Conservation (phyloP, 129 eudicot genomes). For the Deinandra increscens region DNA sequence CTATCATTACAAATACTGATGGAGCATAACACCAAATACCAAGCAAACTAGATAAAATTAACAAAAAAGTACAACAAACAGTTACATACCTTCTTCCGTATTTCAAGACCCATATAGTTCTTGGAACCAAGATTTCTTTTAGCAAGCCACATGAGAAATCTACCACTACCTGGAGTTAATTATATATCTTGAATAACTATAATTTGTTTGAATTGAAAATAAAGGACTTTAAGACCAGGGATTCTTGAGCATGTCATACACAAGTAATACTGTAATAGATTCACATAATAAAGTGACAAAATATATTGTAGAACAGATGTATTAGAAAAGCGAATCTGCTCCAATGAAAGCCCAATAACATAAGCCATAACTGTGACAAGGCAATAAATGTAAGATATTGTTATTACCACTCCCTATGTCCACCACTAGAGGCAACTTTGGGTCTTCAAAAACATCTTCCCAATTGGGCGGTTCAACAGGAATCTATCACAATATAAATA, state of each 20-base stretch:
- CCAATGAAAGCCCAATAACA: neutral
- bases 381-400: constrained; percentile 9
- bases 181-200: constrained; percentile 2
- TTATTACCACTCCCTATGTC: constrained; percentile 86
- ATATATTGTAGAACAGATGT: neutral
- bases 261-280: neutral
- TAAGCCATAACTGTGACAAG: neutral
- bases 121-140: constrained; percentile 58
- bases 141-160: constrained; percentile 97
- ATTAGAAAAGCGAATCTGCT: neutral
- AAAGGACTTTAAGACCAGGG: neutral
- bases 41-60: constrained; percentile 1
- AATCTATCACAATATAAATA: constrained; percentile 41
- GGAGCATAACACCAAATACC: neutral
- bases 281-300: neutral
- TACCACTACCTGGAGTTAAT: constrained; percentile 83
- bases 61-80: constrained; percentile 1
- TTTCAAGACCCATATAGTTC: constrained; percentile 92
- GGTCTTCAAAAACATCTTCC: constrained; percentile 70
- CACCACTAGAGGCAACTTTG: constrained; percentile 86
- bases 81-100: constrained; percentile 71
- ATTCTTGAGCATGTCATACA: neutral
- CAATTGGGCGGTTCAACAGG: constrained; percentile 77
- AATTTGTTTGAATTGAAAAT: neutral
- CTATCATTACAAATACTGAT: neutral